Conservation (phyloP, 768 basidiomycete species). For the Gautieria morchelliformis region DNA sequence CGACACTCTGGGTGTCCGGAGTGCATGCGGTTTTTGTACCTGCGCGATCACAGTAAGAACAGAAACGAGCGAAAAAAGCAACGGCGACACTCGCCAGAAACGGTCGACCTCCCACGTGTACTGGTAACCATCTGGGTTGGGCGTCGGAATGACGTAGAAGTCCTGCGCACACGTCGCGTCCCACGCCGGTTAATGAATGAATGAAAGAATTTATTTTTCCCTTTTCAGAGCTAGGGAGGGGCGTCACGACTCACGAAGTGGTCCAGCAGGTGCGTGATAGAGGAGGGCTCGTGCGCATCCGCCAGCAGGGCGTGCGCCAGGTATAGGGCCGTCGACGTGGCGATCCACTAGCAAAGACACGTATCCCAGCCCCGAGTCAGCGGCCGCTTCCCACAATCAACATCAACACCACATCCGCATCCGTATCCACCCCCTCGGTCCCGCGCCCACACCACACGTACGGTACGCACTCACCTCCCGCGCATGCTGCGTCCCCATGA, state of each 20-base stretch:
- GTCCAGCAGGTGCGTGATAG: conserved; percentile 40
- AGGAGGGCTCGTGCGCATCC: conserved; percentile 35
- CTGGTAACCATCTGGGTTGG: conserved; percentile 66
- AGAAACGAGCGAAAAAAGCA: too few species aligned
- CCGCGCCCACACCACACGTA: too few species aligned
- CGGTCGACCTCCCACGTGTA: conserved; percentile 66
- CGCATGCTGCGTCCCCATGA: conserved; percentile 67
- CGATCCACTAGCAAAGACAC: conserved; percentile 89
- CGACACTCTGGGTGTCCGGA: conserved; percentile 41
- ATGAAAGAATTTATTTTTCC: neutral
- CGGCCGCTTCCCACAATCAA: conserved; percentile 26
- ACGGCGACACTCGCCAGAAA: conserved; percentile 37
- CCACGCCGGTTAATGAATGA: neutral
- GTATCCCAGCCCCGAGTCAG: too few species aligned
- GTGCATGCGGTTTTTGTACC: conserved; percentile 65
- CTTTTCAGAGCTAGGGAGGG: neutral
- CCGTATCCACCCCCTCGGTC: conserved; percentile 14
- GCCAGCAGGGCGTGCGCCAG: conserved; percentile 60
- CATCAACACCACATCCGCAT: neutral
- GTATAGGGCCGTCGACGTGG: conserved; percentile 64
- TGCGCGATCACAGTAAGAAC: too few species aligned
- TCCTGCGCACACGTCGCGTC: conserved; percentile 36
- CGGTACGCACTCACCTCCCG: too few species aligned
- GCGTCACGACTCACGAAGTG: conserved; percentile 35
- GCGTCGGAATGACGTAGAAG: conserved; percentile 57